A percentile compares a stretch with the other conserved stretches of the same genome.
Conservation (phyloP, 106 monocot genomes). For the Dioscorea dumetorum region DNA sequence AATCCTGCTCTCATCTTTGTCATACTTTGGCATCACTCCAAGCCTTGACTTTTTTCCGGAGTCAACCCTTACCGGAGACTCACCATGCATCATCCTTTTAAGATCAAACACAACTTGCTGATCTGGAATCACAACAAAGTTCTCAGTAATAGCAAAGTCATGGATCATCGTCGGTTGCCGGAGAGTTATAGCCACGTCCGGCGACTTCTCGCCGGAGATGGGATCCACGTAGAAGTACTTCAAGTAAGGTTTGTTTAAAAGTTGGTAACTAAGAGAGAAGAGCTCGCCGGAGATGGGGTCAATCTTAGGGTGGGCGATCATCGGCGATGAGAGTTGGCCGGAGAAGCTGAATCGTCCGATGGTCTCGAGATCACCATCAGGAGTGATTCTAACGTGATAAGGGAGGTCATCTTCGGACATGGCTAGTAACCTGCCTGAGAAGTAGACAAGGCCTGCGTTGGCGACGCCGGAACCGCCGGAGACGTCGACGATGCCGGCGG, state of each 20-base stretch:
- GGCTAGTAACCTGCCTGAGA: slow-evolving; percentile 28
- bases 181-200: slow-evolving; percentile 35
- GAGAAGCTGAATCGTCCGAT: slow-evolving; percentile 31
- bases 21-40: slow-evolving; percentile 47
- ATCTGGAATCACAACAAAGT: slow-evolving; percentile 39
- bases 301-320: slow-evolving; percentile 58
- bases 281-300: slow-evolving; percentile 48
- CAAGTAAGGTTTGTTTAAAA: slow-evolving; percentile 37
- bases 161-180: slow-evolving; percentile 48
- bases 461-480: slow-evolving; percentile 13
- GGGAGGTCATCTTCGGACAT: slow-evolving; percentile 49
- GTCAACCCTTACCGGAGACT: slow-evolving; percentile 40
- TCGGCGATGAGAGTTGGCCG: slow-evolving; percentile 29
- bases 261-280: slow-evolving; percentile 45
- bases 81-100: slow-evolving; percentile 33
- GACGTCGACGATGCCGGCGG: slow-evolving; percentile 11
- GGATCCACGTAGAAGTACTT: slow-evolving; percentile 25
- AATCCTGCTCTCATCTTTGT: slow-evolving; percentile 28
- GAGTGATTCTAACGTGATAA: slow-evolving; percentile 30
- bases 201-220: slow-evolving; percentile 24
- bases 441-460: slow-evolving; percentile 30
- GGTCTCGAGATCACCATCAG: slow-evolving; percentile 35
- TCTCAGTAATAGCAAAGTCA: slow-evolving; percentile 63
- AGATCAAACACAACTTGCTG: slow-evolving; percentile 57
- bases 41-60: slow-evolving; percentile 31